Evolutionary conservation across 495 filamentous ascomycete genomes (phyloP).

Genomic region (Daldinia childiae): DNA sequence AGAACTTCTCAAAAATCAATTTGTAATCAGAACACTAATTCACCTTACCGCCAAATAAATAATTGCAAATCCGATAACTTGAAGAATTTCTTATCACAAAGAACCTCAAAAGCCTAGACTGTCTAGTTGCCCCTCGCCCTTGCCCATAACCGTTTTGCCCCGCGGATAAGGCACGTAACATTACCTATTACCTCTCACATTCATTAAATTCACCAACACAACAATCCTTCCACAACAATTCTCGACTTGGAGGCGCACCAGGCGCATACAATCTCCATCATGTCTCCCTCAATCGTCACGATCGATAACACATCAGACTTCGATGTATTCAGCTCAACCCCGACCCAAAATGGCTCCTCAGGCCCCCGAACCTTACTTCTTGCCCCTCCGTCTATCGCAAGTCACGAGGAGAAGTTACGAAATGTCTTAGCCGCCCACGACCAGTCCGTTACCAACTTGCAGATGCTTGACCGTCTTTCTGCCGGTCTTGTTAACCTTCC

Average conservation of each 20-base stretch:
- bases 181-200: slow-evolving; percentile 5
- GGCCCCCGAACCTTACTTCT: slow-evolving; percentile 61
- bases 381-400: slow-evolving; percentile 63
- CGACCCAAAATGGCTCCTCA: slow-evolving; percentile 35
- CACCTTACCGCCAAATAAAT: slow-evolving; percentile 1
- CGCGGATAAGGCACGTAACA: slow-evolving; percentile 20
- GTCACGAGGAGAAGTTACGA: slow-evolving; percentile 57
- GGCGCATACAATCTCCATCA: slow-evolving; percentile 32
- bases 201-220: background rate
- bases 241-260: slow-evolving; percentile 19
- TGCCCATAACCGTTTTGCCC: slow-evolving; percentile 8
- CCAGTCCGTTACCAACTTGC: slow-evolving; percentile 81
- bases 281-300: slow-evolving; percentile 51
- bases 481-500: slow-evolving; percentile 84
- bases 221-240: background rate
- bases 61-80: background rate
- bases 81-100: background rate
- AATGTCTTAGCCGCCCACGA: slow-evolving; percentile 66
- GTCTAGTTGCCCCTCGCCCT: slow-evolving; percentile 14
- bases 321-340: slow-evolving; percentile 36
- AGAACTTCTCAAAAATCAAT: slow-evolving; percentile 21
- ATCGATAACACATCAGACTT: slow-evolving; percentile 56
- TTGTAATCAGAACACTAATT: slow-evolving; percentile 34
- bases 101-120: background rate
- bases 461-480: slow-evolving; percentile 96